phyloP scores from a whole-genome alignment of 495 filamentous ascomycete species.

The Xylaria castorea region DNA sequence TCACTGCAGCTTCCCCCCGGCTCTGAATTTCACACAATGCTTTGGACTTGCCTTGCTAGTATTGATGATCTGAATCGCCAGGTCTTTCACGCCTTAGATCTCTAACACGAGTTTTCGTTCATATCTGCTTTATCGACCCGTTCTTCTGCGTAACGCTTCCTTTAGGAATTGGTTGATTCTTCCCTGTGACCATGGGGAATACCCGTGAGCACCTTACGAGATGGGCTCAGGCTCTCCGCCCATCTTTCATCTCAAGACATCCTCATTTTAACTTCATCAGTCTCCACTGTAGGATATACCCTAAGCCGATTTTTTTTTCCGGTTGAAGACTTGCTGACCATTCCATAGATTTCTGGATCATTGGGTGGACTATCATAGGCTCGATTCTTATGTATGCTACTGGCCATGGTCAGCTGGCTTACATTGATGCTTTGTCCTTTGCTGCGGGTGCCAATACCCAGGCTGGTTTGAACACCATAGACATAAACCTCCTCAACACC shows the following conservation, averaged over 20 bases:
- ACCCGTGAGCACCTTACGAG: conserved; percentile 37
- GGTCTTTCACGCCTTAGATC: conserved; percentile 33
- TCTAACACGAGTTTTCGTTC: conserved; percentile 34
- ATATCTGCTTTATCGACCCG: conserved; percentile 14
- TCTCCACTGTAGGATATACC: conserved; percentile 70
- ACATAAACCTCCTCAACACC: conserved; percentile 74
- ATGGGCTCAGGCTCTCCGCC: conserved; percentile 55
- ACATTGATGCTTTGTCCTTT: conserved; percentile 91
- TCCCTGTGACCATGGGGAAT: conserved; percentile 31
- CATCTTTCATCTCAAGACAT: conserved; percentile 58
- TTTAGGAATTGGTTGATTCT: background rate
- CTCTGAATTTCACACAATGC: conserved; percentile 34
- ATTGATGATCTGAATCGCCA: conserved; percentile 37
- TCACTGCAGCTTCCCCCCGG: conserved; percentile 32
- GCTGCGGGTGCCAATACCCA: conserved; percentile 82
- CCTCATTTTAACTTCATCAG: conserved; percentile 84
- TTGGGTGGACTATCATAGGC: conserved; percentile 68
- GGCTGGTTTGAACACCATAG: conserved; percentile 87
- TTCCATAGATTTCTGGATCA: conserved; percentile 75
- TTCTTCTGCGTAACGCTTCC: background rate
- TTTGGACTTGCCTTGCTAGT: conserved; percentile 31
- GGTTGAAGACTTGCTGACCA: background rate
- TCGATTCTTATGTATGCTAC: conserved; percentile 77
- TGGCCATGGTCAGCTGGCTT: conserved; percentile 62
- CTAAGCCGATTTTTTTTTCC: background rate